Conservation (phyloP, 75 land plant genomes). For the Pinus albicaulis region DNA sequence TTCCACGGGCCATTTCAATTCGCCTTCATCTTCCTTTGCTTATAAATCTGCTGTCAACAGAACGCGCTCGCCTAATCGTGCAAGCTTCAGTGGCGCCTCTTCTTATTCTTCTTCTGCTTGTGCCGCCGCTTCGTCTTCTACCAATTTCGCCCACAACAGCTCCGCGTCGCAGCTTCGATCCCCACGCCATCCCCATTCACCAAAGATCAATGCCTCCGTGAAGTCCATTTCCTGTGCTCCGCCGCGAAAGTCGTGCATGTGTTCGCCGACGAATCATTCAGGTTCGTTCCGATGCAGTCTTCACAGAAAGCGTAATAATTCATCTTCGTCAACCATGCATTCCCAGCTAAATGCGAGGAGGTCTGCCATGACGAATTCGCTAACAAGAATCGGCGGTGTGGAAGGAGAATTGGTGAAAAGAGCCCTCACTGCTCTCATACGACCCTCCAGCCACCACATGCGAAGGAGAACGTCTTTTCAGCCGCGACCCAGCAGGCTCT, state of each 20-base stretch:
- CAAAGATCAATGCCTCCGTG: background rate
- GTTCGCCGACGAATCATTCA: background rate
- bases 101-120: background rate
- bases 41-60: background rate
- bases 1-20: too few species aligned
- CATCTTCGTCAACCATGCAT: background rate
- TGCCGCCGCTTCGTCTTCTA: background rate
- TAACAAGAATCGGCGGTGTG: conserved; percentile 10
- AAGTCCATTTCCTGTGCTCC: background rate
- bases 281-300: background rate
- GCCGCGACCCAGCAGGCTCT: conserved; percentile 19
- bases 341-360: conserved; percentile 5
- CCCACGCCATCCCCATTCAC: background rate
- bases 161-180: background rate
- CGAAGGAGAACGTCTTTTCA: conserved; percentile 19
- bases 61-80: background rate
- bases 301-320: background rate
- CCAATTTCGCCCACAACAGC: background rate
- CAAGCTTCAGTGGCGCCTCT: background rate
- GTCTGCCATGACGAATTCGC: conserved; percentile 4
- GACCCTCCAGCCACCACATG: conserved; percentile 28
- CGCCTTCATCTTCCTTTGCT: too few species aligned
- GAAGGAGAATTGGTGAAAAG: conserved; percentile 17
- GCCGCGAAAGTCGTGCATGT: background rate
- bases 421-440: conserved; percentile 30